Base-by-base conservation (phyloP, 2,329 filamentous ascomycete species). In the Ambrosiella cleistominuta region DNA sequence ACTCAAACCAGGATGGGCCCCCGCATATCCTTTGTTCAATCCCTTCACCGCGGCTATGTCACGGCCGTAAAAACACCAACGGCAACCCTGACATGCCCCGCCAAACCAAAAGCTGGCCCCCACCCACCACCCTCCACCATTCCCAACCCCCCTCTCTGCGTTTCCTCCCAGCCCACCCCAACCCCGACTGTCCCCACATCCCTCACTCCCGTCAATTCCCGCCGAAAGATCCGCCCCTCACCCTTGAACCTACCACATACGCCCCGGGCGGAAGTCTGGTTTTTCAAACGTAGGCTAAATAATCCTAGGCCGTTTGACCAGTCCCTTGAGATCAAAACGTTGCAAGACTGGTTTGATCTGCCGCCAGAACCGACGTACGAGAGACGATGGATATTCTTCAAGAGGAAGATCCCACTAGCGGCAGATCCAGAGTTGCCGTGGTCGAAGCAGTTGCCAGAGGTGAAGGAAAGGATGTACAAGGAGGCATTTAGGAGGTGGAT, bases 391-490 rank as follows among this genome's bases (percentile, higher is more conserved):
- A 19, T 53, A n/a, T 38, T 53, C 13, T 53, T 37, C n/a, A 39
- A 37, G 42, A 49, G 35, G 15, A 58, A 49, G 40, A 45, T 54
- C n/a, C 50, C 57, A 9, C 38, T 56, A 2, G 56, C 55, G 7
- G 42, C 50, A 19, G 59, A 57, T 12, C 40, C 37, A 8, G 19
- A 19, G 15, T 38, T 57, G n/a, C 59, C 56, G 36, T 60, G 47
- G 17, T 60, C 59, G 37, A 37, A 45, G 38, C 59, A 60, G 56
- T 49, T 56, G 27, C 59, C 47, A 4, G 51, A 57, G 35, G 59
- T 57, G 27, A 56, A 57, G 44, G 57, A 60, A 45, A 53, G 53
- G 37, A 57, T 60, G 50, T 60, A 60, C 47, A 60, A 56, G 15
- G 53, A 57, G 19, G 59, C 56, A 11, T 52, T 55, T 37, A 56